Evolutionary conservation across 2,329 filamentous ascomycete species (phyloP).

Genomic region (Pseudogymnoascus sp.): DNA sequence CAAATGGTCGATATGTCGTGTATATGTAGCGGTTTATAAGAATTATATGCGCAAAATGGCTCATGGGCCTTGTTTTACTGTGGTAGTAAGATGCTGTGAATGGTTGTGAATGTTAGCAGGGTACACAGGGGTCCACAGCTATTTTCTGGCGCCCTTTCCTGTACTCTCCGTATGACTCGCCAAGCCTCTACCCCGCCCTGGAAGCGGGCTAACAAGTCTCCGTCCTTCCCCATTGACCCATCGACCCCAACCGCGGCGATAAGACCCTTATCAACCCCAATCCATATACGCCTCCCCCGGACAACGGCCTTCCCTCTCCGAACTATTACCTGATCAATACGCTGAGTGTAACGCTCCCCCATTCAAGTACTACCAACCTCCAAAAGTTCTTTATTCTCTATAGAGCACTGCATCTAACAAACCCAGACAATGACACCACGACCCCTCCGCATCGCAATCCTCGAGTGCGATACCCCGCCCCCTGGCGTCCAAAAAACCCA

Average conservation of each 20-base stretch:
- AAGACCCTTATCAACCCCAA: constrained; percentile 2
- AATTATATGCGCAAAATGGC: not conserved
- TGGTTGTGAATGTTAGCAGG: not conserved
- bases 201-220: constrained; percentile 1
- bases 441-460: constrained; percentile 57
- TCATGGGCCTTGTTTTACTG: not conserved
- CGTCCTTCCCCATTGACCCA: not conserved
- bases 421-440: constrained; percentile 21
- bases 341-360: not conserved
- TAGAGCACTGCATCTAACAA: not conserved
- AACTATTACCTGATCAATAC: constrained; percentile 8
- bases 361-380: not conserved
- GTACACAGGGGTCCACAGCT: not conserved
- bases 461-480: constrained; percentile 79
- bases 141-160: not conserved
- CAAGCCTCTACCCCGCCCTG: not conserved
- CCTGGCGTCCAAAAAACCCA: constrained; percentile 58
- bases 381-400: not conserved
- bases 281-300: not conserved
- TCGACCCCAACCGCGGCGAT: not conserved
- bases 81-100: not conserved
- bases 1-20: not conserved
- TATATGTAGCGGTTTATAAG: not conserved
- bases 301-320: not conserved
- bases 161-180: not conserved